Percentiles rank a stretch among this genome's conserved stretches.
phyloP scores from a whole-genome alignment of 805 yeast species.

The Candida vartiovaarae region DNA sequence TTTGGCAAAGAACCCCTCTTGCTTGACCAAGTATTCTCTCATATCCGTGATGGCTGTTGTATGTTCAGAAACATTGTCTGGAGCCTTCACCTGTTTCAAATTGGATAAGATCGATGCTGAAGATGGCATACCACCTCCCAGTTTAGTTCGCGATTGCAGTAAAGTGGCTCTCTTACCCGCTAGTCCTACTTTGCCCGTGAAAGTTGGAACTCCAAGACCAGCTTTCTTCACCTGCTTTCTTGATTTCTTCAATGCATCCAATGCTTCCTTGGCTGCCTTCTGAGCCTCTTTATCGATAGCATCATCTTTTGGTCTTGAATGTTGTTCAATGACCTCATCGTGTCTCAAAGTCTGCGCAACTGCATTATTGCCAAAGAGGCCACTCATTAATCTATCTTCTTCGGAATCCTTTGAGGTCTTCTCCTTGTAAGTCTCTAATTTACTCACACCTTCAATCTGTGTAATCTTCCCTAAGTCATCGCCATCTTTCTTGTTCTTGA shows the following conservation, averaged over 20 bases:
- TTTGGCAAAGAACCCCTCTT: slow-evolving; percentile 34
- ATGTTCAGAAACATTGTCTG: slow-evolving; percentile 1
- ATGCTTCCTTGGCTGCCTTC: slow-evolving; percentile 45
- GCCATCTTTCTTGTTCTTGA: slow-evolving; percentile 33
- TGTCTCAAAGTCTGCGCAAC: slow-evolving; percentile 73
- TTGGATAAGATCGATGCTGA: slow-evolving; percentile 45
- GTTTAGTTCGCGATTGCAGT: slow-evolving; percentile 8
- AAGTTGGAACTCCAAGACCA: slow-evolving; percentile 79
- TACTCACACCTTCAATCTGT: slow-evolving; percentile 63
- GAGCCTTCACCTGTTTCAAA: slow-evolving; percentile 35
- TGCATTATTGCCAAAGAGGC: slow-evolving; percentile 62
- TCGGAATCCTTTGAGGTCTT: slow-evolving; percentile 33
- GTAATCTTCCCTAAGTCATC: slow-evolving; percentile 68
- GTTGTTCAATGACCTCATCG: slow-evolving; percentile 62
- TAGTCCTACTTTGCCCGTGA: slow-evolving; percentile 89
- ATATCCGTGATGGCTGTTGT: slow-evolving; percentile 30
- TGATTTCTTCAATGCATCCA: slow-evolving; percentile 54
- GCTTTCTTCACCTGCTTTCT: slow-evolving; percentile 30
- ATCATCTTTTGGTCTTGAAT: slow-evolving; percentile 25
- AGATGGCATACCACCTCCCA: slow-evolving; percentile 21
- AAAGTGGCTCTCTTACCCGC: slow-evolving; percentile 53
- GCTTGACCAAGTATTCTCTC: slow-evolving; percentile 30
- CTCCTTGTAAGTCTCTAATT: slow-evolving; percentile 53
- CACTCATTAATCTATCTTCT: slow-evolving; percentile 66
- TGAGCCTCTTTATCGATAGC: slow-evolving; percentile 55